Evolutionary conservation across 2,329 filamentous ascomycete species (phyloP).

Genomic region (Botrytis squamosa): DNA sequence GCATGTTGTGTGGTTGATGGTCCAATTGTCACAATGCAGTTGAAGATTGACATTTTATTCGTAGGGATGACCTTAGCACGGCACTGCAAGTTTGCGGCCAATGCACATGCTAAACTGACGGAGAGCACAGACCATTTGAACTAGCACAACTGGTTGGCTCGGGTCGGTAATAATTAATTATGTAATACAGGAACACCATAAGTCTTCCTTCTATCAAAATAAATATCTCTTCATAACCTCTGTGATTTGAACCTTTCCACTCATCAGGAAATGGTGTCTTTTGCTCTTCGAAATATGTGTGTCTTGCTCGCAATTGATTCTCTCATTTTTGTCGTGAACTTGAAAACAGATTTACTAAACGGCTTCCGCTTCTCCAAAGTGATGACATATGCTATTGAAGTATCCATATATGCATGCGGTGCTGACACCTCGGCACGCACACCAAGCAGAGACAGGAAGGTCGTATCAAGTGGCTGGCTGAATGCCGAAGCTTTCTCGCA

Average conservation of each 20-base stretch:
- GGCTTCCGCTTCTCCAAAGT: neutral
- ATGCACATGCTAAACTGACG: neutral
- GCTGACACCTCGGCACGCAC: neutral
- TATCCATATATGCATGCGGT: neutral
- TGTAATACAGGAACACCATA: too few species aligned
- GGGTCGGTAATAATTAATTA: neutral
- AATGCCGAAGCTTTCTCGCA: neutral
- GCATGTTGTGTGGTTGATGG: conserved; percentile 14
- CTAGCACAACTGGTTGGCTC: neutral
- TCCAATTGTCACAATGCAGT: neutral
- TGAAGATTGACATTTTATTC: neutral
- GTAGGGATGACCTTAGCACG: neutral
- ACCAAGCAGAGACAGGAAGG: neutral
- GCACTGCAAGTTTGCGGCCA: neutral
- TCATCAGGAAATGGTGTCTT: neutral
- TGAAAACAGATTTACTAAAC: neutral
- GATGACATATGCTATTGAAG: neutral
- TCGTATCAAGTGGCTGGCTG: neutral
- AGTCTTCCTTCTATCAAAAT: neutral
- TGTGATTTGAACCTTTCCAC: neutral
- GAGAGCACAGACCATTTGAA: neutral
- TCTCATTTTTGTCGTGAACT: neutral
- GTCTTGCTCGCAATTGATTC: neutral
- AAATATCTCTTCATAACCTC: neutral
- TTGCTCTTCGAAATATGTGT: neutral